Base-by-base conservation (phyloP, 768 basidiomycete genomes). In the Leccinum pellstonianum region DNA sequence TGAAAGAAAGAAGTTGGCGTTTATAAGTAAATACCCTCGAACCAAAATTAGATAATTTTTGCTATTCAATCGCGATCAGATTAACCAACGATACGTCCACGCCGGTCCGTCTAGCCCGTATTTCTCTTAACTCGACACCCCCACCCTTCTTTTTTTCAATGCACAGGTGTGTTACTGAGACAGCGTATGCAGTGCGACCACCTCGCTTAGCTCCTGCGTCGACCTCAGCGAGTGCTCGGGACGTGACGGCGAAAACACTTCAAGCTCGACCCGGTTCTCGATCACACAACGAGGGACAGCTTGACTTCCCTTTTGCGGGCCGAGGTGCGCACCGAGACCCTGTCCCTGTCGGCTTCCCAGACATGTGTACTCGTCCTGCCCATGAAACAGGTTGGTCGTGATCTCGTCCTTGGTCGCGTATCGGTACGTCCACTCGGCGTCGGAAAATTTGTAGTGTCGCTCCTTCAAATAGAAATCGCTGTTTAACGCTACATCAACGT, bases 321-420 rank as follows among this genome's bases (percentile, higher is more conserved):
- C 10, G 43, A 58, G 37, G 15, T 41, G 23, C 29, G 46, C 43
- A 19, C 21, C 25, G 33, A 59, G 27, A 35, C 43, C 43, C 43
- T 46, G 43, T 46, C n/a, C 43, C 43, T 46, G 51, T n/a, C 46
- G 60, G 38, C 35, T 27, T 23, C 23, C 14, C 5, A 43, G 43
- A 31, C 29, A 58, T 33, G 33, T 55, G 50, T 66, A 62, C 21
- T 59, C 65, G n/a, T 56, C 59, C 52, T 64, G 66, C 9, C 62
- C 66, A 4, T 21, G 61, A 56, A 70, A 72, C 47, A 62, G 49
- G 60, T 73, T 73, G 54, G 62, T 64, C 11, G 52, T 60, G 4
- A 75, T 67, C 54, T 73, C 72, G n/a, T 73, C 60, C 15, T 66
- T 54, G 31, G 72, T 74, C 33, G 72, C 64, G 37, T 75, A 75